These are phyloP conservation scores for Neonectria coccinea DNA, from an alignment of 2,329 filamentous ascomycete species.

Conservation along the genomic window DNA sequence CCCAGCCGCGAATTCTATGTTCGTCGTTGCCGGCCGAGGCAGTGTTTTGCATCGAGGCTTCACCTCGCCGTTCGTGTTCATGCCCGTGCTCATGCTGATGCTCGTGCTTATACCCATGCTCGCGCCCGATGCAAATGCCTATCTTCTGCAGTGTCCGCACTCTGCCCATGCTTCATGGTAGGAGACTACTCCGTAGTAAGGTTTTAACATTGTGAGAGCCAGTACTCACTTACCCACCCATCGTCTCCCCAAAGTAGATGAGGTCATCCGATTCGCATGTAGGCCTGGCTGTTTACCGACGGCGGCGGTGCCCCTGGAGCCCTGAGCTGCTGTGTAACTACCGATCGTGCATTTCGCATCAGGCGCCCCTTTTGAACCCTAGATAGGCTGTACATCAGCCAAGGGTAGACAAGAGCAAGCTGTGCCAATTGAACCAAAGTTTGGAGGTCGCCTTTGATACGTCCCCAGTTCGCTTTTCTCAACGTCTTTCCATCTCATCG, in stretches of 20 bases:
- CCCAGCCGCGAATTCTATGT: constrained; percentile 11
- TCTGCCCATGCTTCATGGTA: neutral
- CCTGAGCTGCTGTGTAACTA: constrained; percentile 25
- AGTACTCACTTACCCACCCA: constrained; percentile 1
- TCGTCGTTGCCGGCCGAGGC: constrained; percentile 24
- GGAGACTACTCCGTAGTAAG: neutral
- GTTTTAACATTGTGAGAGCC: constrained; percentile 3
- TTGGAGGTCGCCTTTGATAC: neutral
- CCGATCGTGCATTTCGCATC: constrained; percentile 19
- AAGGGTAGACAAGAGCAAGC: neutral
- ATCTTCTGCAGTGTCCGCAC: constrained; percentile 3
- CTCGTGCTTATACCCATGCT: neutral
- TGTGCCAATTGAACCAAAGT: neutral
- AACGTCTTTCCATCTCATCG: neutral
- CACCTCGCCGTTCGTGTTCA: constrained; percentile 4
- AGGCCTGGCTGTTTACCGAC: neutral
- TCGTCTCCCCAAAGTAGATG: constrained; percentile 10
- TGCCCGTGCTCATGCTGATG: constrained; percentile 12
- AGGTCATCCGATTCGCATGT: constrained; percentile 1
- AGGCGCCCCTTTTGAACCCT: constrained; percentile 12
- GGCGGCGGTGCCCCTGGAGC: constrained; percentile 9
- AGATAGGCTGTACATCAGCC: constrained; percentile 14
- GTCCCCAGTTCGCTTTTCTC: neutral
- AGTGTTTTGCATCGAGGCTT: constrained; percentile 14
- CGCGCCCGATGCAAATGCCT: neutral